Evolutionary conservation across 176 grass and related monocot species (phyloP), one percentile per base, ranked within the genome.

Genomic region (Oryza australiensis): DNA sequence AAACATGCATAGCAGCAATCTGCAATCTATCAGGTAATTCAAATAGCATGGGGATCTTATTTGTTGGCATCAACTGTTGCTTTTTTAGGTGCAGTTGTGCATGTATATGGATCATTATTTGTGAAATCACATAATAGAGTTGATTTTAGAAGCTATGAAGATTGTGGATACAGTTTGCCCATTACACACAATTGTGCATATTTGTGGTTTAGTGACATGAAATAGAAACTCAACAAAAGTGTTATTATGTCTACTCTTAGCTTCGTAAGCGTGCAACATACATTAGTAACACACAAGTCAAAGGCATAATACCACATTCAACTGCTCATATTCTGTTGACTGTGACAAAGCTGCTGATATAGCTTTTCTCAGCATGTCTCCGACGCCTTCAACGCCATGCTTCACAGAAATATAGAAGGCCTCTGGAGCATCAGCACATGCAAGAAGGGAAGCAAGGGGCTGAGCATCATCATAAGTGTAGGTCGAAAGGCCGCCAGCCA

Each of bases 391-490:
- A 68, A 95, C 82, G 1, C 90, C 93, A 80, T 95, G 89, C 73
- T 95, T 98, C 64, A 95, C 93, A 49, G 90, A 87, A 76, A 95
- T 87, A 70, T 98, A 91, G 53, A 98, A 98, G 55, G 93, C 96
- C 80, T 95, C 96, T 24, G 96, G 89, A 74, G 90, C 96, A 98
- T 95, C 89, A 76, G 89, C 90, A 46, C 89, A 80, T 34, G 83
- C 90, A 70, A 98, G 86, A 76, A 98, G 85, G 34, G 93, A 90
- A 77, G 89, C 96, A 28, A 98, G 84, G 35, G 96, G 88, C 76
- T 91, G 90, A 75, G 85, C 83, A 79, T 98, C 96, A 87, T 98
- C 92, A 75, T 91, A 88, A 34, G 82, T 77, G 84, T 95, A 98
- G 34, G 79, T 87, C 33, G 96, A 89, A 80, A 89, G 77, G 69